Evolutionary conservation across 495 filamentous ascomycete species (phyloP).

Genomic region (Thermochaetoides thermophila): DNA sequence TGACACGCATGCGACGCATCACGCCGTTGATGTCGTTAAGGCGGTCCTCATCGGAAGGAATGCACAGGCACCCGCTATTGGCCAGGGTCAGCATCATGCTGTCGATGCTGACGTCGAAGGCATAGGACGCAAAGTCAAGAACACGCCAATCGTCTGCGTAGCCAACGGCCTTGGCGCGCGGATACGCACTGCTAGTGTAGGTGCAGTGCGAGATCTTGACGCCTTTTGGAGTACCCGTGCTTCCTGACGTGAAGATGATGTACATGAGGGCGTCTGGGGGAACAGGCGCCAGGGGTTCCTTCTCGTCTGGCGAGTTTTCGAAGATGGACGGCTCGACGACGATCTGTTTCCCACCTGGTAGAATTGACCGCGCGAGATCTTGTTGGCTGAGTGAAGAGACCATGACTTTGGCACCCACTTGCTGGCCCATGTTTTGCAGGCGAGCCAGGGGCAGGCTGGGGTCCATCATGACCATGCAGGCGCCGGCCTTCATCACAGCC

Average conservation of each 20-base stretch:
- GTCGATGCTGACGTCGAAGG: constrained; percentile 42
- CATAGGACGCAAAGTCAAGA: constrained; percentile 46
- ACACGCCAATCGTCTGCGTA: constrained; percentile 19
- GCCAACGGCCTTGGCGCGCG: constrained; percentile 5
- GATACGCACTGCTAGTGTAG: constrained; percentile 19
- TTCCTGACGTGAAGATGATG: constrained; percentile 45
- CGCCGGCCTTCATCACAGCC: constrained; percentile 36
- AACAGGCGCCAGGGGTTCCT: constrained; percentile 1
- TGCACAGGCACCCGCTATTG: constrained; percentile 21
- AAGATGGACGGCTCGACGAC: not conserved
- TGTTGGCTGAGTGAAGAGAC: constrained; percentile 5
- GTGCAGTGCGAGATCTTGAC: constrained; percentile 30
- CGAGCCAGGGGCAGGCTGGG: constrained; percentile 40
- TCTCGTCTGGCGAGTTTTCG: not conserved
- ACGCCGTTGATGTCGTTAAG: constrained; percentile 17
- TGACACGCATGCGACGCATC: constrained; percentile 16
- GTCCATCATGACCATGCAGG: constrained; percentile 37
- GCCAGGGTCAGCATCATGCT: constrained; percentile 43
- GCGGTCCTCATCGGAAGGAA: constrained; percentile 19
- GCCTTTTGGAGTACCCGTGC: constrained; percentile 39
- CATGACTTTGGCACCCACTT: constrained; percentile 19
- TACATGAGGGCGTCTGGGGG: constrained; percentile 20
- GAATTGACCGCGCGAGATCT: constrained; percentile 6
- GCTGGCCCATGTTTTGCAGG: constrained; percentile 18
- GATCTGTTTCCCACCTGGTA: constrained; percentile 2